Percentiles rank a stretch among this genome's conserved stretches.
These are phyloP conservation scores for Nitzschia palea DNA, from an alignment of 108 stramenopile species.

Conservation along the genomic window DNA sequence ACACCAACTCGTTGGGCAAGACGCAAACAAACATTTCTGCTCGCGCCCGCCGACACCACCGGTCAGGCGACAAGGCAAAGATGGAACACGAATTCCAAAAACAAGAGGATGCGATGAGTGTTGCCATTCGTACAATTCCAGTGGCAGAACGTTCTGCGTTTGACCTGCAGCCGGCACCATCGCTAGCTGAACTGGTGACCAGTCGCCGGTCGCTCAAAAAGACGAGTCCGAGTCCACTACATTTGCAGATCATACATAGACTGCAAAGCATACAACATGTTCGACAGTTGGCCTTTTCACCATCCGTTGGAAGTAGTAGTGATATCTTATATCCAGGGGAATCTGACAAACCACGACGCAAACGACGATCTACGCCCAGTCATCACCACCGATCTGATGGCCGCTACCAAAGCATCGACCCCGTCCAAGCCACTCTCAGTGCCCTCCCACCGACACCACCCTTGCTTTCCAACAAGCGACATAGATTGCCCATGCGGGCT, in stretches of 20 bases:
- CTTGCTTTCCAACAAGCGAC: conserved; percentile 54
- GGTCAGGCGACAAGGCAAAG: neutral
- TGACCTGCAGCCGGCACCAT: conserved; percentile 30
- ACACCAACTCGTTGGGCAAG: neutral
- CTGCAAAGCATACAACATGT: conserved; percentile 31
- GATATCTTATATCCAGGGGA: conserved; percentile 49
- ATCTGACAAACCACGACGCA: neutral
- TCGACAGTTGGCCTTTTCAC: conserved; percentile 62
- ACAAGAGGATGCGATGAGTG: conserved; percentile 38
- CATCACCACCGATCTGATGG: conserved; percentile 32
- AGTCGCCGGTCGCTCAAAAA: neutral
- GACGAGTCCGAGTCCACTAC: conserved; percentile 44
- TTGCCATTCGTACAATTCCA: conserved; percentile 44
- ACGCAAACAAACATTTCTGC: neutral
- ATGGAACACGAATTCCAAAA: conserved; percentile 23
- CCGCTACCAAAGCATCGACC: conserved; percentile 67
- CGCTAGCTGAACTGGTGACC: conserved; percentile 15
- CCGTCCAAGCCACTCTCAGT: conserved; percentile 42
- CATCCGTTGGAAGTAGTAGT: conserved; percentile 43
- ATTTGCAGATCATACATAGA: conserved; percentile 46
- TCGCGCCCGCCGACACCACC: neutral
- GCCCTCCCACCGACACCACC: conserved; percentile 60
- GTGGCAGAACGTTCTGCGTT: conserved; percentile 58
- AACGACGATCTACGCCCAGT: neutral
- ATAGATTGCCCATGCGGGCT: conserved; percentile 67